These are phyloP conservation scores for Gnomoniopsis smithogilvyi DNA, from an alignment of 2,329 filamentous ascomycete species.

Conservation along the genomic window DNA sequence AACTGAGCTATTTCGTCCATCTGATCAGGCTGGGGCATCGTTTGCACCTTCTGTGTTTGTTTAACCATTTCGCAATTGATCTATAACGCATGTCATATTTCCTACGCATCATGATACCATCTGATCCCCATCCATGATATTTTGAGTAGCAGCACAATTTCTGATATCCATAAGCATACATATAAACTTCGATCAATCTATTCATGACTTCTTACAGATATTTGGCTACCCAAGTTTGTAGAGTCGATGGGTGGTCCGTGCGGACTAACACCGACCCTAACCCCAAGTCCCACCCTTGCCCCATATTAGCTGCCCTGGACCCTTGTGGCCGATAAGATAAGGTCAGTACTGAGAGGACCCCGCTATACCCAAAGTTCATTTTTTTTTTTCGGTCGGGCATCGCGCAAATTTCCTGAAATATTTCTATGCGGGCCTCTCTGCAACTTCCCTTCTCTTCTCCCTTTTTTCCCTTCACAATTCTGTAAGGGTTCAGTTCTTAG, in stretches of 20 bases:
- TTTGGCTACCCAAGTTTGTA: too few species aligned
- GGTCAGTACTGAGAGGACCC: neutral
- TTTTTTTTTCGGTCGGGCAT: neutral
- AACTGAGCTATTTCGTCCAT: too few species aligned
- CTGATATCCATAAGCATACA: too few species aligned
- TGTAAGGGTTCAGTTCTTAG: neutral
- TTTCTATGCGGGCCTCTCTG: neutral
- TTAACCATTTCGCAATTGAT: too few species aligned
- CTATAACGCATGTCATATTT: too few species aligned
- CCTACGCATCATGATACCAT: too few species aligned
- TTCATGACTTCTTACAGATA: too few species aligned
- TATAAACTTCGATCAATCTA: too few species aligned
- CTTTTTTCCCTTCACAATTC: neutral
- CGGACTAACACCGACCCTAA: slow-evolving; percentile 6
- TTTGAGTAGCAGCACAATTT: too few species aligned
- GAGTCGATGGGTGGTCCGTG: neutral
- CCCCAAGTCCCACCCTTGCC: neutral
- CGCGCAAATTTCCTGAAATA: neutral
- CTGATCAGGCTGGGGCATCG: too few species aligned
- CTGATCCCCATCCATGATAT: too few species aligned
- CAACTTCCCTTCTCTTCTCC: neutral
- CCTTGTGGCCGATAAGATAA: slow-evolving; percentile 29
- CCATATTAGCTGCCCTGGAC: neutral
- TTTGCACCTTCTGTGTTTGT: too few species aligned
- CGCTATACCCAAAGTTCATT: neutral